These are phyloP conservation scores for Mortierella sp. DNA, from an alignment of 371 early-diverging fungal genomes.

Conservation along the genomic window DNA sequence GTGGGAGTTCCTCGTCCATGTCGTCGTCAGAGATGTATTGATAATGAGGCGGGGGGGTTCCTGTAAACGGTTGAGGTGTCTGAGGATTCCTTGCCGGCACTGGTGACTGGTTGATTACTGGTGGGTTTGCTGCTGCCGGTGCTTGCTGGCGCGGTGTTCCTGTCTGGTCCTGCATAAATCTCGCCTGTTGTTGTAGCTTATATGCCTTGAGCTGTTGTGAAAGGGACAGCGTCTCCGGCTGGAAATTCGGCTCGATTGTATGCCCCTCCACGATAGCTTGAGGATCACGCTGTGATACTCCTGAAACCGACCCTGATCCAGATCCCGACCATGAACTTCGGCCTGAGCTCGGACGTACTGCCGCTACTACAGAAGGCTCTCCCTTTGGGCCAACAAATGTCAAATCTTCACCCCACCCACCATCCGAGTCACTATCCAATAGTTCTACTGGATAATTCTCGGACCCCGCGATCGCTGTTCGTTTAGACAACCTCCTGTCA, in stretches of 20 bases:
- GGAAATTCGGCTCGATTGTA: background rate
- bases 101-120: background rate
- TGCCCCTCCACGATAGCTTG: background rate
- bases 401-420: background rate
- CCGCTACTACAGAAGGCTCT: background rate
- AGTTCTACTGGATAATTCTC: slow-evolving; percentile 20
- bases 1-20: background rate
- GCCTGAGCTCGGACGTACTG: background rate
- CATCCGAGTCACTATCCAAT: slow-evolving; percentile 30
- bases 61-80: background rate
- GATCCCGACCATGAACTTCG: background rate
- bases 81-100: background rate
- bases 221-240: background rate
- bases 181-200: slow-evolving; percentile 3
- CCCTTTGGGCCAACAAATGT: background rate
- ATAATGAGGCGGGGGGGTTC: background rate
- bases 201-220: slow-evolving; percentile 15
- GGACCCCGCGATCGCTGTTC: slow-evolving; percentile 8
- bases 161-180: background rate
- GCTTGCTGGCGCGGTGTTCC: background rate
- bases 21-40: background rate
- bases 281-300: background rate
- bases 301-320: background rate
- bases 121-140: background rate
- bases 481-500: background rate